Conservation (phyloP, 331 rosid species). For the Phaseolus coccineus region DNA sequence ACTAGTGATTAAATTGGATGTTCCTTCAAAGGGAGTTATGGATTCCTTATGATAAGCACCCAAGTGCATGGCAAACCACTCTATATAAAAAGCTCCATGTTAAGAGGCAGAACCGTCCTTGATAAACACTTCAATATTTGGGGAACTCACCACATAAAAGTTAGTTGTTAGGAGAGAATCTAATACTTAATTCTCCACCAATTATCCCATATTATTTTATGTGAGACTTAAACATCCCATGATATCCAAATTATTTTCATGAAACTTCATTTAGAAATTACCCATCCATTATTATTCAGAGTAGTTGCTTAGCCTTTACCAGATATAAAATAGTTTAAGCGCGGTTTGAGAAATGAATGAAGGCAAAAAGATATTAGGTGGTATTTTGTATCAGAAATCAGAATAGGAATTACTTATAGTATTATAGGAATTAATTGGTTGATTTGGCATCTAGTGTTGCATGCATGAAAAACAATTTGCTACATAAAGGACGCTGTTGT, state of each 20-base stretch:
- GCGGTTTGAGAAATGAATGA: slow-evolving; percentile 19
- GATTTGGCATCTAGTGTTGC: neutral
- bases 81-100: no score
- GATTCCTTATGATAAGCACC: neutral
- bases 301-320: neutral
- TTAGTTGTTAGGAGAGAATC: no score
- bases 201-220: no score
- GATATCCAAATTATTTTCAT: no score
- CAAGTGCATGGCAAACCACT: no score
- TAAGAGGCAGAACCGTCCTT: no score
- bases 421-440: neutral
- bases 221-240: no score
- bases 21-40: neutral
- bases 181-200: no score
- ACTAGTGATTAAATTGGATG: neutral
- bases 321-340: neutral
- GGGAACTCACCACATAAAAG: no score
- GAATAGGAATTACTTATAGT: neutral
- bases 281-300: neutral
- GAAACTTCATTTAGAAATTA: no score
- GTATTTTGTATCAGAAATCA: neutral
- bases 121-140: no score
- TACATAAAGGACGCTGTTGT: neutral
- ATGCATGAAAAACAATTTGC: neutral
- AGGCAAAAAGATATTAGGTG: neutral